These are phyloP conservation scores for Candida nanaspora DNA, from an alignment of 805 yeast species.

Conservation along the genomic window DNA sequence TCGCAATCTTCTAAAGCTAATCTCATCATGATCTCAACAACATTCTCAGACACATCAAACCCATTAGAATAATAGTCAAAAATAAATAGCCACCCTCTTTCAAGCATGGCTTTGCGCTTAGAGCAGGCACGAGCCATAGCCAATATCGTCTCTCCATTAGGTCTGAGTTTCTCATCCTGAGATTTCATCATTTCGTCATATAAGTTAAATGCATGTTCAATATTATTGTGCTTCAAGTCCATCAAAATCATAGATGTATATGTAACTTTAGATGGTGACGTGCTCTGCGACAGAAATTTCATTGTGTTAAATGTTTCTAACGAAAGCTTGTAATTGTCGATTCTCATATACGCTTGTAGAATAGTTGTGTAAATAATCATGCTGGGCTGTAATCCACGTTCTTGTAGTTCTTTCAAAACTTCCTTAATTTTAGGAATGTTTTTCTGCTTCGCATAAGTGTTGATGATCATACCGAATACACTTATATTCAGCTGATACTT, in stretches of 20 bases:
- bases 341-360: constrained; percentile 52
- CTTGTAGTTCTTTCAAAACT: constrained; percentile 31
- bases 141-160: constrained; percentile 39
- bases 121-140: constrained; percentile 67
- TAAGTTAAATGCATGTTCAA: constrained; percentile 71
- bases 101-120: constrained; percentile 35
- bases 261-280: constrained; percentile 60
- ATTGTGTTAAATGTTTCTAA: constrained; percentile 71
- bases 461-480: constrained; percentile 37
- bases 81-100: constrained; percentile 73
- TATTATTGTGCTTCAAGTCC: constrained; percentile 51
- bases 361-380: constrained; percentile 46
- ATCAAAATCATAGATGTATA: constrained; percentile 69
- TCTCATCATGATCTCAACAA: constrained; percentile 64
- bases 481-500: constrained; percentile 26
- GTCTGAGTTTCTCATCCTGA: constrained; percentile 26
- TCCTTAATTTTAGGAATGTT: constrained; percentile 32
- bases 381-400: constrained; percentile 33
- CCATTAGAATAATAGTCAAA: constrained; percentile 48
- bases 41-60: constrained; percentile 27
- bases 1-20: constrained; percentile 81
- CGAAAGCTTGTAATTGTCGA: constrained; percentile 51
- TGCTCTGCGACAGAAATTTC: constrained; percentile 64
- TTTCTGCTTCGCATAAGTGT: constrained; percentile 35
- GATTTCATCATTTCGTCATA: constrained; percentile 66